Base-by-base conservation (phyloP, 768 basidiomycete species). In the Floccularia luteovirens region DNA sequence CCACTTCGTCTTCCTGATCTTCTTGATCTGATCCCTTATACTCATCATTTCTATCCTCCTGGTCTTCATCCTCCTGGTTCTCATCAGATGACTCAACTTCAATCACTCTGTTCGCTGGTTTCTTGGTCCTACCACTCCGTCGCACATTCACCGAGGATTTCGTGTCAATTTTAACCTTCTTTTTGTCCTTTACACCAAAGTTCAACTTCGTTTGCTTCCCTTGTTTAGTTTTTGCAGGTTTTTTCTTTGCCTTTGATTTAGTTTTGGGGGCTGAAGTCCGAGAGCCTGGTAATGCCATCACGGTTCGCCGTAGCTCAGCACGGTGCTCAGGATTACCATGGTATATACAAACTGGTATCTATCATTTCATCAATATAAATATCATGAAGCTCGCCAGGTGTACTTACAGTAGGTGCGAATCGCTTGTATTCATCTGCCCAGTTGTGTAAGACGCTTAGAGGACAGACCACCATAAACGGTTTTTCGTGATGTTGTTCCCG, bases 261-360 rank as follows among this genome's bases (percentile, higher is more conserved):
- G 14, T 32, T 27, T 12, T 44, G 16, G n/a, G n/a, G 16, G 30
- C 20, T n/a, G 8, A 16, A 2, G 38, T 10, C 14, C 23, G 34
- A 7, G 14, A 13, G 6, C 50, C 48, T n/a, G 60, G 60, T 20
- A 51, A 49, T 1, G 59, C 58, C 66, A 90, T 75, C 0, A 71
- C 62, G 1, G 79, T 84, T 3, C 68, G 65, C 20, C 94, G 72
- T 14, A 97, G 60, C 39, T 86, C 79, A 0, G 83, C 84, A 17
- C 96, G 85, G 42, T 93, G 82, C 0, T 73, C 74, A 1, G 82
- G 88, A 0, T 74, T 69, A 3, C 96, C 96, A 47, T 97, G 89
- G 57, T 99, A 99, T 67, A 90, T 80, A 45, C 89, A 75, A 1
- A 91, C 79, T 4, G 91, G 85, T 30, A 92, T 87, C 83, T 90